Evolutionary conservation across 1,139 yeast genomes (phyloP).

Genomic region (Nakaseomyces uthaithaninus): DNA sequence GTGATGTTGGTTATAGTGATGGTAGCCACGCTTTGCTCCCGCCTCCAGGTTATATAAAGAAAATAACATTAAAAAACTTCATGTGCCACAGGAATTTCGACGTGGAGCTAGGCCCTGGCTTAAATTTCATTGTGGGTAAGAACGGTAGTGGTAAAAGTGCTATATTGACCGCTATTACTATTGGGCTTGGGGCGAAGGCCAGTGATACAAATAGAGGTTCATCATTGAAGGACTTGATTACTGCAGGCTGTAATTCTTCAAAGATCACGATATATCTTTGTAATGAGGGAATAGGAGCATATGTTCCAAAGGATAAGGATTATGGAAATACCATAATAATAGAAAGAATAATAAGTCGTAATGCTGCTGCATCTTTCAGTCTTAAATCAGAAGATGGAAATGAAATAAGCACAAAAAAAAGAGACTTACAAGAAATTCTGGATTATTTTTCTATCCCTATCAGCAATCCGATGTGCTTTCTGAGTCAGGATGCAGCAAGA

Average conservation of each 20-base stretch:
- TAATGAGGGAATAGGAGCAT: constrained; percentile 62
- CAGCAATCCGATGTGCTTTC: constrained; percentile 85
- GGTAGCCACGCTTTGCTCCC: constrained; percentile 2
- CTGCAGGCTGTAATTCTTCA: constrained; percentile 66
- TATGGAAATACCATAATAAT: constrained; percentile 65
- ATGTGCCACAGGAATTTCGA: constrained; percentile 83
- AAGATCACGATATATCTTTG: constrained; percentile 50
- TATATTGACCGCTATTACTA: constrained; percentile 78
- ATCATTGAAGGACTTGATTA: constrained; percentile 59
- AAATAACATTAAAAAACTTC: constrained; percentile 54
- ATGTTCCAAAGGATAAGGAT: constrained; percentile 39
- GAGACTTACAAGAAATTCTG: constrained; percentile 59
- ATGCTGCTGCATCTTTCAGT: constrained; percentile 43
- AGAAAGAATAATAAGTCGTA: constrained; percentile 57
- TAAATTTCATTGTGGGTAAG: constrained; percentile 86
- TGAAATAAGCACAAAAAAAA: constrained; percentile 51
- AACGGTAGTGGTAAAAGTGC: constrained; percentile 98
- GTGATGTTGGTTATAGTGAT: neutral
- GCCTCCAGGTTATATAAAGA: constrained; percentile 40
- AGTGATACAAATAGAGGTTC: constrained; percentile 82
- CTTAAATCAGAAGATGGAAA: constrained; percentile 47
- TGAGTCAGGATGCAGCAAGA: constrained; percentile 91
- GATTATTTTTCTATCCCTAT: constrained; percentile 69
- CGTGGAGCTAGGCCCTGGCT: constrained; percentile 67
- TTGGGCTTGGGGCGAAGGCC: constrained; percentile 92